Base-by-base conservation (phyloP, 306 rosid species). In the Abrus precatorius region DNA sequence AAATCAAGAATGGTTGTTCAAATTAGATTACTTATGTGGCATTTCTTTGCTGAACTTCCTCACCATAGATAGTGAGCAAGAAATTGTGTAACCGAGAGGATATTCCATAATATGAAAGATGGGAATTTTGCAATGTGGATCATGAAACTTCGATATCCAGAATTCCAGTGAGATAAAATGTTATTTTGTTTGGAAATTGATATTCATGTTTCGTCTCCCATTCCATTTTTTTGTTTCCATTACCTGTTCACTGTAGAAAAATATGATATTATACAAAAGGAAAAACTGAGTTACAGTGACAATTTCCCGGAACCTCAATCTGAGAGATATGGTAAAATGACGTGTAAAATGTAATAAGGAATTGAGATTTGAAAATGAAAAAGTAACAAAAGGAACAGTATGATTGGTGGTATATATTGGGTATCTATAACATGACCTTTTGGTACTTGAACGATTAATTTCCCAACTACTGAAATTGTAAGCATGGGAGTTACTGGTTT, bases 401-500 rank as follows among this genome's bases (percentile, higher is more conserved):
- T 49, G 72, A 66, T 63, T 38, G 80, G 44, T 34, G 52, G 54
- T 8, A 75, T 40, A 30, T 43, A 44, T 32, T 60, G 49, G 40
- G 13, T 59, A 32, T 44, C 69, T 33, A 56, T 61, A 60, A 75
- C 11, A 29, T 9, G 80, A 36, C 47, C 48, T 47, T 75, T 33
- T 63, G 61, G 38, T 29, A 13, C 72, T 80, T 61, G 65, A 49
- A 73, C 28, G 28, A 50, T 61, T 80, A 41, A 28, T 63, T 61
- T 80, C 65, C 11, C 45, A 59, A 47, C 52, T 50, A 8, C 38
- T 60, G 12, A 28, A 72, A 71, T 71, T 71, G 49, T 48, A 48
- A 70, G 72, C 55, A 64, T 38, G 47, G 77, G 61, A 44, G 41
- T 33, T 66, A 6, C 9, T 50, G 30, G 43, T 28, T 59, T 47